Base-by-base conservation (phyloP, 495 filamentous ascomycete species). In the Penicillium parvum region DNA sequence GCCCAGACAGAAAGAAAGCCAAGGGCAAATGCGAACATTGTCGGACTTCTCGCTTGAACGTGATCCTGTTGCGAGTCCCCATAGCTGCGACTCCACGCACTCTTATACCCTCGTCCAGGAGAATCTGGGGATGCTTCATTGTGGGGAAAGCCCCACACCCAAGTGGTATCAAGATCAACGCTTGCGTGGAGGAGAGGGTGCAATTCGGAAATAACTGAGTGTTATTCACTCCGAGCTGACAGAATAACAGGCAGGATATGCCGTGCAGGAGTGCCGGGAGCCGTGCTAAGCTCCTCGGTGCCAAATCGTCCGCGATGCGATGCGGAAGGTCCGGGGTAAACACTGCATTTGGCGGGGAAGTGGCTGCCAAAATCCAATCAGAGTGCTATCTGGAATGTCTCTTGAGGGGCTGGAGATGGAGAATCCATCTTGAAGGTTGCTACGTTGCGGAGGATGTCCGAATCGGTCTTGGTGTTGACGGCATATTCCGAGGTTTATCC, bases 81-180 rank as follows among this genome's bases (percentile, higher is more conserved):
- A 26, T n/a, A 36, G 23, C 23, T 27, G 11, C 3, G 2, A 30
- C 5, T 27, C n/a, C 7, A 14, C 1, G 16, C 14, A 10, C 10
- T 20, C 15, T 39, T 43, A 41, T 32, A 36, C 26, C 4, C 11
- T 9, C 16, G 4, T 2, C 12, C 10, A 0, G 33, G 25, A 17
- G 27, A 39, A 32, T 33, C 35, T 12, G 40, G 40, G 30, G 36
- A 36, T 47, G 15, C 12, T 32, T 17, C 36, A 40, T 16, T 12
- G 47, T 43, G 39, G 52, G 52, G 52, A 47, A 39, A 47, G 40
- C 43, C 47, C 43, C 52, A 47, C 47, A 37, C 35, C 36, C n/a
- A 37, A 47, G 22, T 14, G 4, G 39, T 38, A 11, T n/a, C 20
- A 47, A 30, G 47, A 55, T 51, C 52, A 38, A 40, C 47, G 15